Conservation (phyloP, 768 basidiomycete species). For the Rhodosporidiobolus sp. region DNA sequence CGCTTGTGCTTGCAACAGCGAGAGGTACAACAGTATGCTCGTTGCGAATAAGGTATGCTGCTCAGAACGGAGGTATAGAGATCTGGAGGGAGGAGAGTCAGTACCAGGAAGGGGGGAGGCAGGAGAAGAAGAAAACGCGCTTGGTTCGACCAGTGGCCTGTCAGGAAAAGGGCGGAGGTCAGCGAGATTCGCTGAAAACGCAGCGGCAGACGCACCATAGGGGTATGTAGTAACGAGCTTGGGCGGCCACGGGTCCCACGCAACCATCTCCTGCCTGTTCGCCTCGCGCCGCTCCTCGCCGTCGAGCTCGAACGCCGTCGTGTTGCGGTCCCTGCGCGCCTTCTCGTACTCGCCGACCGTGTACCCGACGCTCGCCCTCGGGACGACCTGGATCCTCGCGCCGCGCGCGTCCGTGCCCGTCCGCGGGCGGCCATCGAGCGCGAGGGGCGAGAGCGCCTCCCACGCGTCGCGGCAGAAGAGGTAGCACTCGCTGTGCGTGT, state of each 20-base stretch:
- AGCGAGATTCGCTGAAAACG: neutral
- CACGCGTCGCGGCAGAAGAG: conserved; percentile 18
- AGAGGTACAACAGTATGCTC: neutral
- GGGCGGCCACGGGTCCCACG: conserved; percentile 19
- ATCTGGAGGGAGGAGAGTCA: neutral
- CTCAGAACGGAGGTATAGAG: conserved; percentile 8
- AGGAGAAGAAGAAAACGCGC: neutral
- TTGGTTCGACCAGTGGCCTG: neutral
- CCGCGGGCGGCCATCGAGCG: neutral
- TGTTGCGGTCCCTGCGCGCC: conserved; percentile 14
- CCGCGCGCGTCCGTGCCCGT: neutral
- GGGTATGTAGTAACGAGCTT: conserved; percentile 13
- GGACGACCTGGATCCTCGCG: conserved; percentile 21
- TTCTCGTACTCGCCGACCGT: conserved; percentile 12
- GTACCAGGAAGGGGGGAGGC: no score
- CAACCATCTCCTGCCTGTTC: conserved; percentile 8
- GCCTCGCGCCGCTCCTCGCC: neutral
- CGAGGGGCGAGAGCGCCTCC: neutral
- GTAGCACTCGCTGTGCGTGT: conserved; percentile 21
- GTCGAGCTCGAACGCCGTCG: conserved; percentile 16
- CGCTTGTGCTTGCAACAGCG: no score
- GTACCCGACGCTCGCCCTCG: conserved; percentile 17
- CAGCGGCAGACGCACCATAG: neutral
- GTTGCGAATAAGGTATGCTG: neutral
- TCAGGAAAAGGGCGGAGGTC: neutral